phyloP scores from a whole-genome alignment of 73 alveolate genomes.

The Paramecium bursaria region DNA sequence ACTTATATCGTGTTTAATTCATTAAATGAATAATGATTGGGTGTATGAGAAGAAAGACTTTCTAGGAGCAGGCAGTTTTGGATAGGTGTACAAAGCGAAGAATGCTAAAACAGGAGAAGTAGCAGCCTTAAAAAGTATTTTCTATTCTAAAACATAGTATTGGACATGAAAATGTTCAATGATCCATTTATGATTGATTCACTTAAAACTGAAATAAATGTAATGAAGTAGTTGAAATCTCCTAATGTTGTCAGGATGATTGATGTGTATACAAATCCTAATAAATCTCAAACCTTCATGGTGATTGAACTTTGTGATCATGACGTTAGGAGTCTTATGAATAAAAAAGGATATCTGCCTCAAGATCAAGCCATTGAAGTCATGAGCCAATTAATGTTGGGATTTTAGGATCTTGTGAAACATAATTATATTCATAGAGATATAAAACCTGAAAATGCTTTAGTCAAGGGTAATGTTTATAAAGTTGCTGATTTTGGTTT shows the following conservation, averaged over 20 bases:
- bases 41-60: conserved; percentile 63
- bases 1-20: too few relatives aligned
- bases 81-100: conserved; percentile 64
- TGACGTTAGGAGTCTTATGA: conserved; percentile 12
- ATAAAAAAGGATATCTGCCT: conserved; percentile 34
- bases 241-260: conserved; percentile 68
- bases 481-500: conserved; percentile 73
- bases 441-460: conserved; percentile 76
- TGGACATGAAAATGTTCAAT: conserved; percentile 65
- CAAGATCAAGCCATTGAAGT: conserved; percentile 49
- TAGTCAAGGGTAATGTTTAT: conserved; percentile 59
- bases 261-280: conserved; percentile 33
- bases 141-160: neutral
- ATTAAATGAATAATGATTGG: conserved; percentile 41
- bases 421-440: conserved; percentile 82
- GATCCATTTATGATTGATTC: conserved; percentile 69
- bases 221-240: conserved; percentile 46
- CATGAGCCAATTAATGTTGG: conserved; percentile 56
- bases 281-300: conserved; percentile 37
- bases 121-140: conserved; percentile 63
- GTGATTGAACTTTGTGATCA: conserved; percentile 51
- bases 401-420: conserved; percentile 59
- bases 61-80: conserved; percentile 68
- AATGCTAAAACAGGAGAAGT: conserved; percentile 63
- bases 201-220: conserved; percentile 62